Evolutionary conservation across 139 green algal species (phyloP), one percentile per base, ranked within the genome.

Genomic region (Chlorella vulgaris): DNA sequence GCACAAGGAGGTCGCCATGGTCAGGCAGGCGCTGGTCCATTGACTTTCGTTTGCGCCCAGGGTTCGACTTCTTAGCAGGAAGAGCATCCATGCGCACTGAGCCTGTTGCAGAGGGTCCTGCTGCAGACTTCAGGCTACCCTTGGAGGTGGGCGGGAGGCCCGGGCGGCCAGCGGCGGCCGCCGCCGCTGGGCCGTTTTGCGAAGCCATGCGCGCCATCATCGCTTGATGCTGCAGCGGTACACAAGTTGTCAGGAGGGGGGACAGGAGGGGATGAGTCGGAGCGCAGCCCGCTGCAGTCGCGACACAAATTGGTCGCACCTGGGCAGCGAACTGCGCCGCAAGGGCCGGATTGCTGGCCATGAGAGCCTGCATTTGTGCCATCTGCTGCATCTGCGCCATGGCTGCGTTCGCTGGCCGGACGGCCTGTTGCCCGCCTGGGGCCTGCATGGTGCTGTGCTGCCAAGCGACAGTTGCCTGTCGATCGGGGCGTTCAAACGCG

Each of bases 1-100:
- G 92, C 22, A 97, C 40, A 21, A 84, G 51, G 4, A 80, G 42
- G 73, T 75, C 67, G 18, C 73, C 73, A 6, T 53, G 73, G 65
- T 83, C 78, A 0, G 78, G 40, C 39, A 83, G 78, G 5, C 65
- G 68, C 65, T 43, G 29, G 43, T 83, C 53, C 28, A 22, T 7
- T 4, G 76, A 33, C 65, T 75, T 75, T 8, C 78, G 78, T 53
- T 83, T 83, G 65, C 67, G 66, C n/a, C 40, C 42, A 31, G 42
- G 4, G 10, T 40, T 33, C 19, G 43, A 31, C 53, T 79, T 82
- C 35, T 63, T 75, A 60, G 66, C 47, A 35, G 67, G 76, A 0
- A 82, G 26, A 1, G 67, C 66, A 33, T 75, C 60, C 2, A 71
- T 35, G 35, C 47, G 66, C 65, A 60, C 78, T 0, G 53, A 39